Base-by-base conservation (phyloP, 345 rosid species). In the Hibiscus trionum region DNA sequence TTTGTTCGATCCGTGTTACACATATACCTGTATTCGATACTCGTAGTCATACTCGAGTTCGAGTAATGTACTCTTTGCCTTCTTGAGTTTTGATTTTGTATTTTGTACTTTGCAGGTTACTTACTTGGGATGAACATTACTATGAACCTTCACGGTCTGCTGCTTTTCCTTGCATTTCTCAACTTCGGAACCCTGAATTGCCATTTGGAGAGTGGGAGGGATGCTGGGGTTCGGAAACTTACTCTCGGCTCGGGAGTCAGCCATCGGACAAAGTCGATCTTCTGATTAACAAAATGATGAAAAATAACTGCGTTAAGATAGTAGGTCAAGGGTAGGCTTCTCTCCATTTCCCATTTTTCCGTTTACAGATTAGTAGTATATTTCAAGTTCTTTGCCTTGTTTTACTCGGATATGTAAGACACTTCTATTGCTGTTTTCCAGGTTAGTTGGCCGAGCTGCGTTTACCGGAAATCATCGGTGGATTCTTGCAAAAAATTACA, bases 91-190 rank as follows among this genome's bases (percentile, higher is more conserved):
- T 31, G 65, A 71, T 33, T 19, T 39, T 52, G 11, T 53, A 1
- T 26, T 42, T 39, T 33, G 19, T 17, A 11, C 24, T 68, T 55
- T 57, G 72, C 83, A 92, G 99, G 81, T 82, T 95, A 73, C 80
- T 95, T 75, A 92, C 89, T 55, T 95, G 98, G 99, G 99, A 95
- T 78, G 98, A 89, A 77, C 88, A 89, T 71, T 83, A 87, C 62
- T 79, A 75, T 19, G 87, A 87, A 79, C 72, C 86, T 3, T 21
- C 57, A 31, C 77, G 5, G 35, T 31, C 2, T 26, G 27, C 27
- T 26, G 27, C 35, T 31, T 31, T 31, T 31, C 35, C 35, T 3
- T 31, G 35, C 35, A 31, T 31, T 31, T 4, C 35, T 4, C 5
- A 4, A 4, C 35, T 31, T 31, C 35, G 0, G 35, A 31, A 31